Base-by-base conservation (phyloP, 2,329 filamentous ascomycete genomes). In the Colletotrichum acutatum region DNA sequence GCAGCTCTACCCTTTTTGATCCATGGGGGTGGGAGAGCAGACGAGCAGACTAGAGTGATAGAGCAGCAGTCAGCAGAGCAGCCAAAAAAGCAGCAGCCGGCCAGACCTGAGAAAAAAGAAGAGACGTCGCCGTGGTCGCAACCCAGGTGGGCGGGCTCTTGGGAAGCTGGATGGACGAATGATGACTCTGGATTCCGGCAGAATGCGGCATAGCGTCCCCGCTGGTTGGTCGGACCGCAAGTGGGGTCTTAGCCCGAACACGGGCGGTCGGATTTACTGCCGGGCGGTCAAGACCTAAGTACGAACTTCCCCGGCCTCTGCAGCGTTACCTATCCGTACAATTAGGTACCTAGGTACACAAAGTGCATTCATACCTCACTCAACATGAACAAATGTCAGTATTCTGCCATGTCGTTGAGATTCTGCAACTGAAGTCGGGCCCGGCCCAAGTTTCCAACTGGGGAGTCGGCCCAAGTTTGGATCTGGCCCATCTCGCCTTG, bases 51-150 rank as follows among this genome's bases (percentile, higher is more conserved):
- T 19, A 22, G 11, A 49, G 42, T 49, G 7, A 49, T 19, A n/a
- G 42, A 22, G 19, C 42, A 11, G 7, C 37, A 49, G 42, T 34
- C 9, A n/a, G 42, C 42, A 49, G 42, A 49, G 19, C 42, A 49
- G 5, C 28, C 24, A 63, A 37, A 57, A 16, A 63, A 16, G 34
- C 37, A 69, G 34, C 37, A 69, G n/a, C 26, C 22, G 28, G n/a
- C 49, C 16, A 69, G 19, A 32, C 42, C 16, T 56, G 30, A 37
- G 49, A 37, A 64, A 64, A 22, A 28, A 57, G 63, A 56, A 30
- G 62, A 49, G 61, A 70, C 66, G 70, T 70, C 70, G 70, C 66
- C 28, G 14, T 61, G 66, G 70, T 72, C 56, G 66, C 66, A 65
- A 22, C 34, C 11, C 26, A 16, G n/a, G 66, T 73, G 71, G 66